These are phyloP conservation scores for Fusarium sp. DNA, from an alignment of 2,329 filamentous ascomycete species.

Conservation along the genomic window DNA sequence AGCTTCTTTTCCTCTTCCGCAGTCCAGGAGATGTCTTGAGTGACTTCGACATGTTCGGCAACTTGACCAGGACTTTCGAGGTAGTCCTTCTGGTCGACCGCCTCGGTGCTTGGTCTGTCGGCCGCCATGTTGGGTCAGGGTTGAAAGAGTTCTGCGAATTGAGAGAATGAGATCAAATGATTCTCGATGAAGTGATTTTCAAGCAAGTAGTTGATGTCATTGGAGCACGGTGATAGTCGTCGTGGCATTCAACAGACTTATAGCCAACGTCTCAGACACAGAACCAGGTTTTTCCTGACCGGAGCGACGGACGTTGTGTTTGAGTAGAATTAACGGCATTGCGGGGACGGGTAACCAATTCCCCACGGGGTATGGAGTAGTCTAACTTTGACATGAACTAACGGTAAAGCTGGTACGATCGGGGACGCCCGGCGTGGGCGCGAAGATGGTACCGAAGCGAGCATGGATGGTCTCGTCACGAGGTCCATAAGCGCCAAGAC, in stretches of 20 bases:
- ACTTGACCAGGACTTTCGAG: slow-evolving; percentile 24
- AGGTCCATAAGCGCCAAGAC: not conserved
- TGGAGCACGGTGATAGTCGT: not conserved
- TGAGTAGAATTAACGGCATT: not conserved
- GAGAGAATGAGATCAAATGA: not conserved
- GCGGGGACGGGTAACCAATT: not conserved
- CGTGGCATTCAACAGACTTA: not conserved
- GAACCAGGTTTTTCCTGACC: not conserved
- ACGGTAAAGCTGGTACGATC: not conserved
- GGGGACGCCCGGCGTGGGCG: not conserved
- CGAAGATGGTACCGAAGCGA: not conserved
- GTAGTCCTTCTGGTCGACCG: not conserved
- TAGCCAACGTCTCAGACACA: not conserved
- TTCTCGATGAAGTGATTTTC: not conserved
- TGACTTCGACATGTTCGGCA: slow-evolving; percentile 21
- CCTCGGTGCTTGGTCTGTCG: not conserved
- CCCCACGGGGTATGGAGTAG: not conserved
- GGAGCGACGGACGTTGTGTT: not conserved
- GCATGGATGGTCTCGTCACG: not conserved
- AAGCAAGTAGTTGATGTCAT: too few relatives aligned
- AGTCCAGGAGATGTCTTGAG: slow-evolving; percentile 1
- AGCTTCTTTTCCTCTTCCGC: slow-evolving; percentile 49
- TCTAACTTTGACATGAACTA: not conserved
- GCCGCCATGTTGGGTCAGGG: not conserved
- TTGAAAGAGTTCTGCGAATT: not conserved